These are phyloP conservation scores for Penicillium capsulatum DNA, from an alignment of 2,329 filamentous ascomycete species.

Conservation along the genomic window DNA sequence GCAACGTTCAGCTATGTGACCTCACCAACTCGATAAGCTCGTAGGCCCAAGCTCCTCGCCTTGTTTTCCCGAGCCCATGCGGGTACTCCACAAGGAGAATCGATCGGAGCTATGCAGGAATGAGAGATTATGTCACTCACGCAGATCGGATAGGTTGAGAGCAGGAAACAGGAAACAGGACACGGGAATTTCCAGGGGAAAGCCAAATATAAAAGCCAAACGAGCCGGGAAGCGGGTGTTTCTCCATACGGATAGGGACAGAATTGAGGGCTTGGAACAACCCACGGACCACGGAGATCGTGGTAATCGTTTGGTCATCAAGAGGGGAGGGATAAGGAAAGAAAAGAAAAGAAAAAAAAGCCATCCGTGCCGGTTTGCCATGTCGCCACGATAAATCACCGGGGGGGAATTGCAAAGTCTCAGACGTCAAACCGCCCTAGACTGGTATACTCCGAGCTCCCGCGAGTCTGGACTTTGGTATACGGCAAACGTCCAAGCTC, in stretches of 20 bases:
- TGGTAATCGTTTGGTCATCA: slow-evolving; percentile 1
- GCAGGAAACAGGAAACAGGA: slow-evolving; percentile 2
- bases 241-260: slow-evolving; percentile 16
- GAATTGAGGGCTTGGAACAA: too few species aligned
- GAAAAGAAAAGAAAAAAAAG: slow-evolving; percentile 1
- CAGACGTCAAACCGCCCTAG: neutral
- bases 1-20: slow-evolving; percentile 26
- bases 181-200: too few species aligned
- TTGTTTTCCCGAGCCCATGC: neutral
- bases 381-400: slow-evolving; percentile 21
- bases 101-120: neutral
- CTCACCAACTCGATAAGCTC: slow-evolving; percentile 1
- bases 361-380: slow-evolving; percentile 9
- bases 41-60: neutral
- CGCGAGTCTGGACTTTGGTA: slow-evolving; percentile 6
- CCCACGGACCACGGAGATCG: slow-evolving; percentile 17
- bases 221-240: slow-evolving; percentile 4
- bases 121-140: slow-evolving; percentile 2
- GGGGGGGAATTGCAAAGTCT: neutral
- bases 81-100: neutral
- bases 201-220: slow-evolving; percentile 11
- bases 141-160: neutral
- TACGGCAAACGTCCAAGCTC: slow-evolving; percentile 6
- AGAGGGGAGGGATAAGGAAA: slow-evolving; percentile 10
- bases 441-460: neutral